These are phyloP conservation scores for Desmodesmus armatus DNA, from an alignment of 139 green algal genomes.

Conservation along the genomic window DNA sequence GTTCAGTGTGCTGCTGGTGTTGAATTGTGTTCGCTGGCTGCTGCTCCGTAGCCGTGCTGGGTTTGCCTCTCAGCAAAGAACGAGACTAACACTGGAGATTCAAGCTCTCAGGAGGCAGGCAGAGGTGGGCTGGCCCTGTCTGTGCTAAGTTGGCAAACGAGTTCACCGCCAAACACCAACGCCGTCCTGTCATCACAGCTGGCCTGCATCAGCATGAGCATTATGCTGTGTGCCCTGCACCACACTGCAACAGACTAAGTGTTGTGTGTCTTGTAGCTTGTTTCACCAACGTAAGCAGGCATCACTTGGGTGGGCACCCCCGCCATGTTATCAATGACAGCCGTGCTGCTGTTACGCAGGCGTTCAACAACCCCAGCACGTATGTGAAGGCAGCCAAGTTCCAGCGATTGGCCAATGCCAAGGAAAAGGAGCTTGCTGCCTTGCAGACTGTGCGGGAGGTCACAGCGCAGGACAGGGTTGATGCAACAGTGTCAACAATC, in stretches of 20 bases:
- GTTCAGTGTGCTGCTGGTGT: constrained; percentile 32
- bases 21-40: constrained; percentile 39
- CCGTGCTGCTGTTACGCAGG: no score
- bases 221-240: no score
- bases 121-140: no score
- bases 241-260: no score
- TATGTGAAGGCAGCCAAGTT: constrained; percentile 55
- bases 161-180: no score
- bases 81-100: constrained; percentile 14
- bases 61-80: constrained; percentile 38
- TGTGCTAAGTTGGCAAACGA: no score
- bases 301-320: no score
- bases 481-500: constrained; percentile 18
- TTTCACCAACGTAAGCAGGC: no score
- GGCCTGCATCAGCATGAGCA: no score
- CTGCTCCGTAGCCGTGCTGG: constrained; percentile 33
- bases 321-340: no score
- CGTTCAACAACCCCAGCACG: constrained; percentile 49
- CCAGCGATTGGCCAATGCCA: constrained; percentile 54
- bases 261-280: no score
- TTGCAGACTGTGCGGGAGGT: constrained; percentile 20
- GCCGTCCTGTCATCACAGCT: no score
- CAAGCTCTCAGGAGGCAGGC: constrained; percentile 37
- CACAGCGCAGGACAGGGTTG: constrained; percentile 19
- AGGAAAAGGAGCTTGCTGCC: constrained; percentile 55